Evolutionary conservation across 148 eudicot species (phyloP).

Genomic region (Agrostemma githago): DNA sequence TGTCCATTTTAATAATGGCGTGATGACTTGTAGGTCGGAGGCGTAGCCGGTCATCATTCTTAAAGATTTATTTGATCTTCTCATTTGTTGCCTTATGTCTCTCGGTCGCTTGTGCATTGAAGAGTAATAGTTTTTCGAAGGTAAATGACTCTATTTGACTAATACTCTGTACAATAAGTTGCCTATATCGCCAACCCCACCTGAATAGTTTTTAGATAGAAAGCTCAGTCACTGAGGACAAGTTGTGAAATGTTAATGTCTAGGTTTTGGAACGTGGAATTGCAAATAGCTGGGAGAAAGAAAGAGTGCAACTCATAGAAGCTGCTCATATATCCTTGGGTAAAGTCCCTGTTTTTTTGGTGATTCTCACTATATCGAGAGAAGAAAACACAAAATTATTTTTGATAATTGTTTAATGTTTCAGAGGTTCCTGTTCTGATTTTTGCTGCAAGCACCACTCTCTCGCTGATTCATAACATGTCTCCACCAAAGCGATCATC

Average conservation of each 20-base stretch:
- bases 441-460: slow-evolving; percentile 36
- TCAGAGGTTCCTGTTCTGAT: slow-evolving; percentile 47
- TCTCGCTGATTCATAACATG: slow-evolving; percentile 49
- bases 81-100: slow-evolving; percentile 37
- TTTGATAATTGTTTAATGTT: slow-evolving; percentile 19
- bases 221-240: not conserved
- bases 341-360: slow-evolving; percentile 22
- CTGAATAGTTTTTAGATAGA: not conserved
- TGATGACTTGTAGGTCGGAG: slow-evolving; percentile 48
- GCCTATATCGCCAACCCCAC: not conserved
- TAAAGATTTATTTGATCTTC: slow-evolving; percentile 50
- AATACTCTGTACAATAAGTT: not conserved
- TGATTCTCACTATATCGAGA: not conserved
- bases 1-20: slow-evolving; percentile 14
- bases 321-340: slow-evolving; percentile 35
- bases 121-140: slow-evolving; percentile 34
- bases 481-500: slow-evolving; percentile 62
- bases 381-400: not conserved
- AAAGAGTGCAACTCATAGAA: slow-evolving; percentile 35
- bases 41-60: slow-evolving; percentile 43
- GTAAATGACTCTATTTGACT: slow-evolving; percentile 20
- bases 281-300: slow-evolving; percentile 33
- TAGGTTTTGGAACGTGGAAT: slow-evolving; percentile 35
- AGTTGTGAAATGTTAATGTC: not conserved
- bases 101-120: slow-evolving; percentile 29